Evolutionary conservation across 768 basidiomycete species (phyloP), one percentile per base, ranked within the genome.

Genomic region (Serendipita sp.): DNA sequence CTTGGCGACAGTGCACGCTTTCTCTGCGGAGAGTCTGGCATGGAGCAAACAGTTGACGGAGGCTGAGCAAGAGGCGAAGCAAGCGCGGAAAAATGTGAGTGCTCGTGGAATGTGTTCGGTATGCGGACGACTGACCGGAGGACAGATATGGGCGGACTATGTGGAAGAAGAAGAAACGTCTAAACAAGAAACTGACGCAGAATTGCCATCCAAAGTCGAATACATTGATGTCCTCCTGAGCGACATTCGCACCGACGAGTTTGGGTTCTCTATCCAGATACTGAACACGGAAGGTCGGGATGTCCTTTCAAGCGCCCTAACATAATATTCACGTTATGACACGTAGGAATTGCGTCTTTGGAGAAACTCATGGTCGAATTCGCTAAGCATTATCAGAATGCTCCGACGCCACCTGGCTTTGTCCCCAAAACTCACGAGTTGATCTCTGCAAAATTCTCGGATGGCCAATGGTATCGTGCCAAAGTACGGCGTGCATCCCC

Each of bases 291-390:
- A 92, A 75, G 92, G 93, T 88, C 64, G 63, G 48, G 48, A 50
- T 8, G 8, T 31, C 6, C 48, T 18, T 8, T 18, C n/a, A 31
- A 50, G 18, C 48, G 48, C 29, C 8, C 48, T 50, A 5, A 50
- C 48, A 18, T 8, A n/a, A 8, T 50, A 50, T n/a, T 48, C 62
- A 13, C 58, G 44, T 10, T 5, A 23, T 50, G 2, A 13, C 40
- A 23, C 40, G 2, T 64, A 96, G 92, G 91, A 63, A 94, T 97
- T 65, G 89, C 88, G 8, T 85, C 87, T 3, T 78, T 99, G 65
- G 95, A 96, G 70, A 87, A 89, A 72, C 79, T 99, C 66, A 98
- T 98, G 95, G 79, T 79, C 62, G 93, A 98, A 66, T 96, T 99
- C 70, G 88, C 91, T 3, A 70, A 88, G 40, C 84, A 94, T 73